Evolutionary conservation across 192 early-diverging fungal genomes (phyloP).

Genomic region (Coemansia reversa): DNA sequence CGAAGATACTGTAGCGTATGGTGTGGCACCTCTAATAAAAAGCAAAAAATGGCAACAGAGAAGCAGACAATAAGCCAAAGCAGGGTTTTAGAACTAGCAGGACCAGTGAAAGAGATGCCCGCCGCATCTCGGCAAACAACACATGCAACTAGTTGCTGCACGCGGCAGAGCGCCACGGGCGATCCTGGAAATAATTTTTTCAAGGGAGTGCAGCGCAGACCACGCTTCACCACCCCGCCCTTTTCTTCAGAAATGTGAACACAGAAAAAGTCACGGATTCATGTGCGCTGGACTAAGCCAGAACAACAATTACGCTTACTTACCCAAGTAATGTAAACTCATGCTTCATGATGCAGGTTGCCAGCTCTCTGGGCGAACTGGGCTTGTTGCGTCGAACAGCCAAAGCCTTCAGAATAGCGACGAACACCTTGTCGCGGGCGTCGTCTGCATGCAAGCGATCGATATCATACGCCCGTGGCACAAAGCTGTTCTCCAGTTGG

Average conservation of each 20-base stretch:
- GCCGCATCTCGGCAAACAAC: neutral
- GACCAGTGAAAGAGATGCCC: conserved; percentile 2
- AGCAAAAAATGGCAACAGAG: neutral
- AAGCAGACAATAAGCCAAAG: conserved; percentile 4
- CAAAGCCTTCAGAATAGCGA: conserved; percentile 81
- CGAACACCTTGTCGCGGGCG: conserved; percentile 81
- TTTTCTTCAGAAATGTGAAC: conserved; percentile 4
- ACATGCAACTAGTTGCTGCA: conserved; percentile 2
- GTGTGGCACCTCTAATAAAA: conserved; percentile 67
- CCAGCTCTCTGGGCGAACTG: conserved; percentile 78
- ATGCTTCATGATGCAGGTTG: conserved; percentile 74
- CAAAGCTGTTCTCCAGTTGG: conserved; percentile 41
- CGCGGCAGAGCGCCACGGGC: conserved; percentile 2
- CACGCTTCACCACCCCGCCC: neutral
- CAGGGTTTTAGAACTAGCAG: neutral
- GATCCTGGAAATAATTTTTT: conserved; percentile 27
- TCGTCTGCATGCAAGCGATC: conserved; percentile 71
- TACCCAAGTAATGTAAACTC: conserved; percentile 78
- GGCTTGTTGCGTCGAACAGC: conserved; percentile 74
- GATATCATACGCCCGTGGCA: conserved; percentile 45
- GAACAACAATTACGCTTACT: conserved; percentile 19
- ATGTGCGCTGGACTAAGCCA: conserved; percentile 9
- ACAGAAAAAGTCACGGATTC: neutral
- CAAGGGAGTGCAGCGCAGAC: neutral
- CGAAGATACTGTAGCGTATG: conserved; percentile 86